Conservation (phyloP, 495 filamentous ascomycete species). For the Podospora tetraspora region DNA sequence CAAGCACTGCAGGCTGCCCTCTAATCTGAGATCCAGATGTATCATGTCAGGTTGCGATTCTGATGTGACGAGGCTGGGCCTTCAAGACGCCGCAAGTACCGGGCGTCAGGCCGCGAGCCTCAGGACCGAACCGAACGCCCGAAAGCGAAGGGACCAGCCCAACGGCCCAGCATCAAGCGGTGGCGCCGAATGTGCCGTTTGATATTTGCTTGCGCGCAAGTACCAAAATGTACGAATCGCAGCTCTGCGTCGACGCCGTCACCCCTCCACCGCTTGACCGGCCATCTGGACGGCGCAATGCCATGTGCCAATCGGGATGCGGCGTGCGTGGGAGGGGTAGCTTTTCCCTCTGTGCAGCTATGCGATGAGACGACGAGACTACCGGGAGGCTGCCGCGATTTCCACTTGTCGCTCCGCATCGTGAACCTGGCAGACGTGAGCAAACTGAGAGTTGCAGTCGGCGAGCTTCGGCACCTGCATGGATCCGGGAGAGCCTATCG, state of each 20-base stretch:
- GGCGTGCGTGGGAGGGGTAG: neutral
- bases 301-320: neutral
- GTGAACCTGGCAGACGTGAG: neutral
- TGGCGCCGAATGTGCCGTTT: neutral
- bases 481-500: neutral
- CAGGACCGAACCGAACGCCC: neutral
- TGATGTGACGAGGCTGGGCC: constrained; percentile 1
- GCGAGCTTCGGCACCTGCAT: neutral
- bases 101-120: neutral
- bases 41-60: neutral
- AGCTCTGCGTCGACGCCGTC: neutral
- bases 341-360: neutral
- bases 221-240: neutral
- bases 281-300: neutral
- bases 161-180: neutral
- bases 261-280: neutral
- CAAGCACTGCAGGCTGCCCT: neutral
- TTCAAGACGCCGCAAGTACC: neutral
- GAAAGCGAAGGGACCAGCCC: neutral
- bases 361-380: neutral
- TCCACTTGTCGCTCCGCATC: neutral
- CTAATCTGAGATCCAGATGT: constrained; percentile 11
- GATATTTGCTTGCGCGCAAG: neutral
- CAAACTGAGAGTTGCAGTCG: neutral
- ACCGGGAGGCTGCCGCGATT: neutral